These are phyloP conservation scores for Terfezia boudieri DNA, from an alignment of 495 filamentous ascomycete species.

Conservation along the genomic window DNA sequence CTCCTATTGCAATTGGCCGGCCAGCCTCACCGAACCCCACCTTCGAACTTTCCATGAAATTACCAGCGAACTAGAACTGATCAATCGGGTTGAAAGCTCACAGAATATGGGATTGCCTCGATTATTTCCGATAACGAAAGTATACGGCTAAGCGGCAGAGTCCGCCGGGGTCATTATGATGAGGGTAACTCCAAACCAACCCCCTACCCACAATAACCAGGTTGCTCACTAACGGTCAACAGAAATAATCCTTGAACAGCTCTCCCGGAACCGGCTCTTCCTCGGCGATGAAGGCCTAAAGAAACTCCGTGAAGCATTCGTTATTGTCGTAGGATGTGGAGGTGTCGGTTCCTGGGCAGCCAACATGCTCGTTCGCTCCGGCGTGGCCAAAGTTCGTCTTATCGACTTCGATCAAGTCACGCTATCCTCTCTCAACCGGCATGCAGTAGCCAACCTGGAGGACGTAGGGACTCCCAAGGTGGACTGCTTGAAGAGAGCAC, in stretches of 20 bases:
- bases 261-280: constrained; percentile 86
- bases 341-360: constrained; percentile 86
- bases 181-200: constrained; percentile 30
- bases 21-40: constrained; percentile 2
- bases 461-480: constrained; percentile 96
- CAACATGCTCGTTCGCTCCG: constrained; percentile 69
- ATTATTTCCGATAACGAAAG: constrained; percentile 58
- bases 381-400: constrained; percentile 63
- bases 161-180: constrained; percentile 75
- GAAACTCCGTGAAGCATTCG: constrained; percentile 56
- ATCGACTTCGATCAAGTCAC: constrained; percentile 98
- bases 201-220: neutral
- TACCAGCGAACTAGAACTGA: no score
- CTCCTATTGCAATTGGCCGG: neutral
- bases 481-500: constrained; percentile 46
- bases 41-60: no score
- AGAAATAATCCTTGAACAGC: constrained; percentile 87
- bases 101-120: constrained; percentile 48
- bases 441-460: constrained; percentile 78
- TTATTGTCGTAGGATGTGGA: constrained; percentile 79
- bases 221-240: constrained; percentile 4
- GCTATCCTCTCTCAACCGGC: constrained; percentile 74
- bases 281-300: constrained; percentile 58
- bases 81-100: constrained; percentile 32
- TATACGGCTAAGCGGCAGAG: constrained; percentile 52